Conservation (phyloP, 108 stramenopile genomes). For the Nitzschia inconspicua region DNA sequence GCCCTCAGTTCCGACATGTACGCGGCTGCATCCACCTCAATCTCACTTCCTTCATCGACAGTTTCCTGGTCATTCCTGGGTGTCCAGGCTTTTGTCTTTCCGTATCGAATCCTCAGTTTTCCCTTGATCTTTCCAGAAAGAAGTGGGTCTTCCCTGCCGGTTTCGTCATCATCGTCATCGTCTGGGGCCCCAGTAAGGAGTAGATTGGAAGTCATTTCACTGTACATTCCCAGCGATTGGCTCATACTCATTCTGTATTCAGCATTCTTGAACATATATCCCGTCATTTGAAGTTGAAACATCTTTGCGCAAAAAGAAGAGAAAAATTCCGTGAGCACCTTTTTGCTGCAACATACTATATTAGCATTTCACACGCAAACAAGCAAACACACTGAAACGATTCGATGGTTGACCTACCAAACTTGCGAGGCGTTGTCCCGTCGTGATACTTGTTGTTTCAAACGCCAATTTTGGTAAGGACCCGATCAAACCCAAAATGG, state of each 20-base stretch:
- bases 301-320: constrained; percentile 42
- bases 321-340: not conserved
- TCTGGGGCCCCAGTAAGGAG: constrained; percentile 22
- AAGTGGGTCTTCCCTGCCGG: constrained; percentile 34
- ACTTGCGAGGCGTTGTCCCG: constrained; percentile 80
- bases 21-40: constrained; percentile 90
- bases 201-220: constrained; percentile 9
- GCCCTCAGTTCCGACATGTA: constrained; percentile 88
- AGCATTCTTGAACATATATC: constrained; percentile 98
- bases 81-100: constrained; percentile 4
- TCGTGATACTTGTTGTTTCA: constrained; percentile 87
- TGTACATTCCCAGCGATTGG: constrained; percentile 50
- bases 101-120: constrained; percentile 68
- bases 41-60: constrained; percentile 46
- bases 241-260: constrained; percentile 84
- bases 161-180: constrained; percentile 22
- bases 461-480: constrained; percentile 87
- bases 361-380: not conserved
- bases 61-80: not conserved
- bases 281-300: constrained; percentile 97
- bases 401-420: constrained; percentile 1
- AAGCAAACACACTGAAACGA: not conserved
- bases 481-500: constrained; percentile 87
- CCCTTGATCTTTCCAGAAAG: constrained; percentile 47
- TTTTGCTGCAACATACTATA: not conserved